Conservation (phyloP, 345 rosid genomes). For the Syzygium grande region DNA sequence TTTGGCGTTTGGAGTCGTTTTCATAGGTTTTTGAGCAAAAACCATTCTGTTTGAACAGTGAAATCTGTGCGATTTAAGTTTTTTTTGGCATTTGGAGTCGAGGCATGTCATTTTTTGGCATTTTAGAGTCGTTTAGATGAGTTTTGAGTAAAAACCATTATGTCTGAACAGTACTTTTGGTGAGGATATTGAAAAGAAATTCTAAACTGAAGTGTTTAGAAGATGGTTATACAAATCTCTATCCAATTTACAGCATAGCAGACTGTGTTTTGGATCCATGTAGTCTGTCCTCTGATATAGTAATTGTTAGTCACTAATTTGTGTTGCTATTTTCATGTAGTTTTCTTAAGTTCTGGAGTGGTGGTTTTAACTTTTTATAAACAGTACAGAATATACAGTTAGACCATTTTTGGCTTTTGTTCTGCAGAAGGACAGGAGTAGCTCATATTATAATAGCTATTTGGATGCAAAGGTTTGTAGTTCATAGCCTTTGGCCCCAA, state of each 20-base stretch:
- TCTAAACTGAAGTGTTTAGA: background rate
- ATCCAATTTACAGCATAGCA: background rate
- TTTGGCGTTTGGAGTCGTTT: too few species aligned
- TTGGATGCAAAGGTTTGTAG: slow-evolving; percentile 80
- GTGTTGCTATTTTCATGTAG: background rate
- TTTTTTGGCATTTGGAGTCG: too few species aligned
- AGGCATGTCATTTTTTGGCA: too few species aligned
- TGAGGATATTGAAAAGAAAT: background rate
- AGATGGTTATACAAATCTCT: background rate
- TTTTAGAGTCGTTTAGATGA: too few species aligned
- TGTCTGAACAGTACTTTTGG: too few species aligned
- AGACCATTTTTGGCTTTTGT: slow-evolving; percentile 13
- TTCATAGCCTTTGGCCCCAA: background rate
- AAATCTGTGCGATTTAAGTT: too few species aligned
- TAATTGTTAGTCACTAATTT: background rate
- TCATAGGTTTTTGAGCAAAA: too few species aligned
- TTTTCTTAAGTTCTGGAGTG: background rate
- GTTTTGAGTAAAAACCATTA: too few species aligned
- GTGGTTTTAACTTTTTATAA: background rate
- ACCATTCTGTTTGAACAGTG: too few species aligned
- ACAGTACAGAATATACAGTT: background rate
- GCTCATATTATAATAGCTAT: slow-evolving; percentile 73
- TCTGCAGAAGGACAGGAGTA: slow-evolving; percentile 79
- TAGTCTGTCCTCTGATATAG: background rate
- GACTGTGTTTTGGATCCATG: background rate